phyloP scores from a whole-genome alignment of 768 basidiomycete species.

The Tylopilus intermedius region DNA sequence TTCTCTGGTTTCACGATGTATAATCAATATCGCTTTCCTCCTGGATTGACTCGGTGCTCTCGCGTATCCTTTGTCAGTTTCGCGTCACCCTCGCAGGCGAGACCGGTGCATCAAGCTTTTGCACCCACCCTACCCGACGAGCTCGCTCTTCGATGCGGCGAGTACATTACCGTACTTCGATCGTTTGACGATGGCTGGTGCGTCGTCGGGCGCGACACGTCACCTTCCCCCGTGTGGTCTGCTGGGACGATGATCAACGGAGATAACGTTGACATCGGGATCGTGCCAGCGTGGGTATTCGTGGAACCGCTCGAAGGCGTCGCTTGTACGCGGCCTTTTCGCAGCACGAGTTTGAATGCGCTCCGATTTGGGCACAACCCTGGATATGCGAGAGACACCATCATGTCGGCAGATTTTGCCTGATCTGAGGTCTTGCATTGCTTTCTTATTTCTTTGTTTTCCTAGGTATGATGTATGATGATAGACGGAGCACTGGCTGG shows the following conservation, averaged over 20 bases:
- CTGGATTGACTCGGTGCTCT: slow-evolving; percentile 4
- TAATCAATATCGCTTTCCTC: slow-evolving; percentile 14
- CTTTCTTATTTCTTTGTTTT: not conserved
- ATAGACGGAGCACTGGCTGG: not conserved
- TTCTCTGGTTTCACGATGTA: slow-evolving; percentile 36
- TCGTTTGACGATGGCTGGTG: slow-evolving; percentile 82
- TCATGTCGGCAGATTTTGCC: not conserved
- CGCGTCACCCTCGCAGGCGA: slow-evolving; percentile 34
- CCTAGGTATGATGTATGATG: no score
- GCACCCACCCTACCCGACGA: slow-evolving; percentile 72
- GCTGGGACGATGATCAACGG: slow-evolving; percentile 11
- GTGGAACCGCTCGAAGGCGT: slow-evolving; percentile 56
- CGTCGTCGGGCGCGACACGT: slow-evolving; percentile 53
- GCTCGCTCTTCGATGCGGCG: slow-evolving; percentile 51
- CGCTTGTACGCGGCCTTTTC: slow-evolving; percentile 57
- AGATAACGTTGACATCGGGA: slow-evolving; percentile 58
- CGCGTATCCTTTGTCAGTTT: slow-evolving; percentile 9
- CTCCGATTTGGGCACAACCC: slow-evolving; percentile 44
- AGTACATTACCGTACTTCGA: slow-evolving; percentile 57
- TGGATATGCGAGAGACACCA: slow-evolving; percentile 33
- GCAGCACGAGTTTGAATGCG: slow-evolving; percentile 46
- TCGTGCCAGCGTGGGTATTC: slow-evolving; percentile 78
- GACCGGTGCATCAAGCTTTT: slow-evolving; percentile 63
- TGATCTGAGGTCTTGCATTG: not conserved
- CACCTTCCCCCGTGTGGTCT: slow-evolving; percentile 33